A percentile compares a stretch with the other conserved stretches of the same genome.
Conservation (phyloP, 169 alveolate genomes). For the Theileria annulata region DNA sequence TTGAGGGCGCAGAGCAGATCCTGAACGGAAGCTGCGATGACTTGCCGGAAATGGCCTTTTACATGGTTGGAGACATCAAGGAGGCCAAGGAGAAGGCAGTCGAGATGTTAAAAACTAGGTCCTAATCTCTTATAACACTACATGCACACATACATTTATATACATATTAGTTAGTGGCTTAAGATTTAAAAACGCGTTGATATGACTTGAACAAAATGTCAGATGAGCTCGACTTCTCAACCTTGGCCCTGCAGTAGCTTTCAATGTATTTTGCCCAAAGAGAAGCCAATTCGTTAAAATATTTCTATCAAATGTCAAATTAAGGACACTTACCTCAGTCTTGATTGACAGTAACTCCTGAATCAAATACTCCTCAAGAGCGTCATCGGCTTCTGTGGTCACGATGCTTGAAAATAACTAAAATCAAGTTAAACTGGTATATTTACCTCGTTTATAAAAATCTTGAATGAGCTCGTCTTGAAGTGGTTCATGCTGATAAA, state of each 20-base stretch:
- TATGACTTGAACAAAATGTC: conserved; percentile 29
- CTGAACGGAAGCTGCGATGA: conserved; percentile 94
- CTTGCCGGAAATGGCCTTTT: conserved; percentile 95
- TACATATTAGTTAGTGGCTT: neutral
- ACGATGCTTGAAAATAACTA: conserved; percentile 11
- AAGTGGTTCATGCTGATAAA: conserved; percentile 26
- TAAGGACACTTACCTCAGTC: conserved; percentile 17
- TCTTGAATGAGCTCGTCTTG: conserved; percentile 24
- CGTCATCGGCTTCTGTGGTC: conserved; percentile 10
- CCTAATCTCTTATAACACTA: neutral
- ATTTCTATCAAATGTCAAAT: conserved; percentile 3
- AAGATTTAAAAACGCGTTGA: conserved; percentile 17
- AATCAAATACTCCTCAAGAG: conserved; percentile 31
- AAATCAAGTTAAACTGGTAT: neutral
- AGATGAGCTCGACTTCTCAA: neutral
- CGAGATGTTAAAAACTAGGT: conserved; percentile 65
- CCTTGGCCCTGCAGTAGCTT: conserved; percentile 18
- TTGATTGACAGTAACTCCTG: conserved; percentile 17
- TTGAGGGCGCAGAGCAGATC: conserved; percentile 86
- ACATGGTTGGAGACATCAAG: conserved; percentile 94
- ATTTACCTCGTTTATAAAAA: conserved; percentile 20
- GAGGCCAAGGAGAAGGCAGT: conserved; percentile 89
- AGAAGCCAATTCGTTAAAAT: conserved; percentile 16
- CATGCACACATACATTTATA: neutral
- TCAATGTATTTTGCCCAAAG: conserved; percentile 28